Evolutionary conservation across 2,329 filamentous ascomycete genomes (phyloP), one percentile per base, ranked within the genome.

Genomic region (Pseudogymnoascus sp.): DNA sequence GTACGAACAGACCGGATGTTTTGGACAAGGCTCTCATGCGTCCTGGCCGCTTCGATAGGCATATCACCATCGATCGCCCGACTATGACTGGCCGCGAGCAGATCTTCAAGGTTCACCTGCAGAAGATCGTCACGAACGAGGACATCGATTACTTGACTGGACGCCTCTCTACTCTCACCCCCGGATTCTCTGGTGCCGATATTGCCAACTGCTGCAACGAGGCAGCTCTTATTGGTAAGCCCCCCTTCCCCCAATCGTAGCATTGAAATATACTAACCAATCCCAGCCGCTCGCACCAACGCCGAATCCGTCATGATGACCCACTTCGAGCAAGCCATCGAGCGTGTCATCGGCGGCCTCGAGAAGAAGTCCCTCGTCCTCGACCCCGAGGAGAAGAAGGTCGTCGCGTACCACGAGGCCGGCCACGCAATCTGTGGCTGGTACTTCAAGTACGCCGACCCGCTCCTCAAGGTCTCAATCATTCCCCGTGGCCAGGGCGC

Each of bases 141-240:
- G 90, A 99, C 73, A 80, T 93, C 67, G 92, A 96, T 43, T 89
- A 92, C 73, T 81, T 99, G 54, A 89, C 91, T 69, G 95, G 95
- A 66, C 88, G 95, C 71, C 84, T 99, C 60, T 88, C 95, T 63
- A 93, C 95, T 51, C 81, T 99, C 69, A 99, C 95, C 3, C 95
- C 95, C 63, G 95, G 95, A 34, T 99, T 99, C 77, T 93, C 93
- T 64, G 95, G 95, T 78, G 95, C 95, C 60, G 95, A 99, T 75
- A 99, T 99, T 77, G 92, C 95, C 74, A 99, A 99, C 77, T 96
- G 93, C 74, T 92, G 96, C 71, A 99, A 99, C 74, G 95, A 99
- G 80, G 95, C 95, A 69, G 95, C 95, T 64, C 81, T 99, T 57
- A 93, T 98, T 74, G 95, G 92, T 96, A 84, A 75, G 89, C 77